Base-by-base conservation (phyloP, 306 rosid species). In the Macrotyloma uniflorum region DNA sequence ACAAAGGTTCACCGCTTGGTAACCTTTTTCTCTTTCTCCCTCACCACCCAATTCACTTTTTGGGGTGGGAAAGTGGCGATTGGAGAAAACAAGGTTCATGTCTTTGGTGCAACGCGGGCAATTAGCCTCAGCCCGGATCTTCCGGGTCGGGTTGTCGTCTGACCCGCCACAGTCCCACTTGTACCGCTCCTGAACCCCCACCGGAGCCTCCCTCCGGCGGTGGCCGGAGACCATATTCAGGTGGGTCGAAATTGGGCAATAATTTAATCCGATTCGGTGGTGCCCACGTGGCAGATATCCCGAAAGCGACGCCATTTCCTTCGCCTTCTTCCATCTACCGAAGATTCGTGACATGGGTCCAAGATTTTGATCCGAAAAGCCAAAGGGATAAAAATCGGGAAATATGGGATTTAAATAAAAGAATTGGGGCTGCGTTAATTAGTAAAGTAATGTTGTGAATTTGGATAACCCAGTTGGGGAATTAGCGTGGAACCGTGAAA, bases 121-220 rank as follows among this genome's bases (percentile, higher is more conserved):
- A 78, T 91, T 92, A 38, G 95, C 90, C 83, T 92, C 98, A 0
- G 95, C 98, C 66, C 97, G 87, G 66, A 94, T 94, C 81, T 83
- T 92, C 23, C 98, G 87, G 77, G 81, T 64, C 59, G 76, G 79
- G 51, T 80, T 85, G 13, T 90, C 93, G 7, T 83, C 87, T 6
- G 97, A 89, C 43, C 98, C 97, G 4, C 98, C 92, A n/a, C 90
- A 93, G 87, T 87, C 98, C 98, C 98, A 94, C 74, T 94, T 94
- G 82, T 89, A 85, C 33, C 98, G 86, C 75, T 88, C 94, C 84
- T 94, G 98, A 23, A 89, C 86, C 36, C 92, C 93, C 63, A 87
- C 70, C 4, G 86, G 77, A 14, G 89, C 68, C 57, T 86, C 93
- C 0, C 93, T 83, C 6, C 89, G 89, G 51, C 97, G 86, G 46